These are phyloP conservation scores for Blastocystis sp. DNA, from an alignment of 352 stramenopile species.

Conservation along the genomic window DNA sequence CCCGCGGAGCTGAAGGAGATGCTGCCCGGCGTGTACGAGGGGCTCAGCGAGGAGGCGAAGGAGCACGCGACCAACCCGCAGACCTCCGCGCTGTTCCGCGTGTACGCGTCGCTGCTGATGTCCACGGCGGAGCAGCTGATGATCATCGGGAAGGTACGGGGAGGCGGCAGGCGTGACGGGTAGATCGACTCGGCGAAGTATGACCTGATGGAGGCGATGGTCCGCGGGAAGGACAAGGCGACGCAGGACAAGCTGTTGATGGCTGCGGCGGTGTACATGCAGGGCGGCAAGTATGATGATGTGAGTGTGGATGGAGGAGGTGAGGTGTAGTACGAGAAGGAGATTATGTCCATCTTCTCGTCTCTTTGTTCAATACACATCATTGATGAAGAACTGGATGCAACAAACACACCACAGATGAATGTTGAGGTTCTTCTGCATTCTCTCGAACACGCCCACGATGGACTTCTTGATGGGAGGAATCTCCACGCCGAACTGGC, in stretches of 20 bases:
- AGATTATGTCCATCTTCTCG: slow-evolving; percentile 76
- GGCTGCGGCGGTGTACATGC: not conserved
- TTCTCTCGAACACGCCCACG: slow-evolving; percentile 81
- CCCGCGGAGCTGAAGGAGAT: slow-evolving; percentile 20
- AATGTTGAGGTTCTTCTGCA: slow-evolving; percentile 78
- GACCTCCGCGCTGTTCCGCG: not conserved
- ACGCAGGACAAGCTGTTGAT: not conserved
- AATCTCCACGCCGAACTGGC: slow-evolving; percentile 76
- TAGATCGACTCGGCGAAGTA: slow-evolving; percentile 9
- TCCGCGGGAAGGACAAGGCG: not conserved
- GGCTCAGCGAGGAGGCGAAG: slow-evolving; percentile 25
- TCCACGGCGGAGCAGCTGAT: not conserved
- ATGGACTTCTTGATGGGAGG: slow-evolving; percentile 79
- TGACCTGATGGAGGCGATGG: not conserved
- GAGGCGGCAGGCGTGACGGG: not conserved
- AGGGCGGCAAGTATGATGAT: slow-evolving; percentile 73
- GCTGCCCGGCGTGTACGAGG: slow-evolving; percentile 19
- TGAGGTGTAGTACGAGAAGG: slow-evolving; percentile 73
- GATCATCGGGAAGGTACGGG: not conserved
- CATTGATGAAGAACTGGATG: slow-evolving; percentile 73
- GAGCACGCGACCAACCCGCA: not conserved
- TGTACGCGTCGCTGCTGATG: slow-evolving; percentile 16
- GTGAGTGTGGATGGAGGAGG: slow-evolving; percentile 73
- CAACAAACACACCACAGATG: slow-evolving; percentile 42
- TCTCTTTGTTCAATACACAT: not conserved